Evolutionary conservation across 148 eudicot genomes (phyloP), one percentile per base, ranked within the genome.

Genomic region (Rhododendron henanense): DNA sequence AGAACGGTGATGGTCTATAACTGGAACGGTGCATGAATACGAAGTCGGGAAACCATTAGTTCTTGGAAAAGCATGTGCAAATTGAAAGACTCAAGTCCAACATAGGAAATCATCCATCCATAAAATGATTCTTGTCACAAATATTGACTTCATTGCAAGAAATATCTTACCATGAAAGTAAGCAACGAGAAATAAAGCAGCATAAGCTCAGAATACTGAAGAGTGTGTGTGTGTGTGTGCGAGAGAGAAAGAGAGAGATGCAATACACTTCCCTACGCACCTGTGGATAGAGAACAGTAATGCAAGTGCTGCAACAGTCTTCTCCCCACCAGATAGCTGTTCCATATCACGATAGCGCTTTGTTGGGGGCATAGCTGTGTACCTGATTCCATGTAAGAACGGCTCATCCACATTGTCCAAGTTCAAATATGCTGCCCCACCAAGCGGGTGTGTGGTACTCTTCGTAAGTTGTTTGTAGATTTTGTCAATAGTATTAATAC

Each of bases 301-400:
- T 7, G 99, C 99, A 87, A 97, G 94, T 85, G 99, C 99, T 37
- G 99, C 98, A 87, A 97, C 99, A 71, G 99, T 97, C 91, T 97
- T 97, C 89, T 97, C 99, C 84, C 99, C 99, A 82, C 99, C 99
- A 78, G 99, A 97, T 47, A 97, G 93, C 83, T 94, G 98, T 57
- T 96, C 97, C 99, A 97, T 95, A 87, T 94, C 99, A 87, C 98
- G 98, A 76, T 91, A 97, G 6, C 98, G 98, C 92, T 95, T 97
- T 21, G 98, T 94, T 85, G 99, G 99, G 83, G 99, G 98, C 99
- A 97, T 97, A 57, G 98, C 96, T 78, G 96, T 93, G 90, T 90
- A 97, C 89, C 92, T 94, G 78, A 97, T 94, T 74, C 99, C 99
- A 88, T 93, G 87, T 81, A 95, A 91, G 88, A 93, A 97, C 33